Conservation (phyloP, 345 rosid species). For the Turnera subulata region DNA sequence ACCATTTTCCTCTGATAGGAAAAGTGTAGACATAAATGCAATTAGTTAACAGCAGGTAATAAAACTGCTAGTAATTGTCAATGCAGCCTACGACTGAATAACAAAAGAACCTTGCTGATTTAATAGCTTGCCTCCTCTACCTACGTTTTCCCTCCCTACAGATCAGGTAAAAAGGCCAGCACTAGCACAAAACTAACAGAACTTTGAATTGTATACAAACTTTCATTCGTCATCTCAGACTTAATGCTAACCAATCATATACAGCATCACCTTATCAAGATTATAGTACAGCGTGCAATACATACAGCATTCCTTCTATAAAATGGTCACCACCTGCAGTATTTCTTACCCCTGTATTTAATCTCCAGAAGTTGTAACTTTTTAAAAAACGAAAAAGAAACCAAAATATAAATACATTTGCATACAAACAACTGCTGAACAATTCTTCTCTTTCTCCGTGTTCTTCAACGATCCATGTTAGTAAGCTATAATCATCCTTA, state of each 20-base stretch:
- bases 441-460: constrained; percentile 1
- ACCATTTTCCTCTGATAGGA: no score
- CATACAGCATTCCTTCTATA: no score
- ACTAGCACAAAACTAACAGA: background rate
- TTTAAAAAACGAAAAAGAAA: background rate
- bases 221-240: constrained; percentile 4
- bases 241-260: constrained; percentile 12
- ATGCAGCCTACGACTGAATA: no score
- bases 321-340: constrained; percentile 5
- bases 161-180: background rate
- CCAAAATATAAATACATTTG: constrained; percentile 1
- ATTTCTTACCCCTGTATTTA: no score
- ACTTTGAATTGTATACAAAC: background rate
- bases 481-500: constrained; percentile 4
- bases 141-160: no score
- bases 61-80: no score
- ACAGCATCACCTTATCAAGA: constrained; percentile 13
- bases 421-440: background rate
- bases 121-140: no score
- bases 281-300: constrained; percentile 19
- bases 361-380: background rate
- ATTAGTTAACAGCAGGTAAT: no score
- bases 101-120: no score
- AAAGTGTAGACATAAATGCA: no score
- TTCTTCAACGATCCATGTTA: constrained; percentile 11